phyloP scores from a whole-genome alignment of 164 flowering plant species.

The Aristolochia fimbriata region DNA sequence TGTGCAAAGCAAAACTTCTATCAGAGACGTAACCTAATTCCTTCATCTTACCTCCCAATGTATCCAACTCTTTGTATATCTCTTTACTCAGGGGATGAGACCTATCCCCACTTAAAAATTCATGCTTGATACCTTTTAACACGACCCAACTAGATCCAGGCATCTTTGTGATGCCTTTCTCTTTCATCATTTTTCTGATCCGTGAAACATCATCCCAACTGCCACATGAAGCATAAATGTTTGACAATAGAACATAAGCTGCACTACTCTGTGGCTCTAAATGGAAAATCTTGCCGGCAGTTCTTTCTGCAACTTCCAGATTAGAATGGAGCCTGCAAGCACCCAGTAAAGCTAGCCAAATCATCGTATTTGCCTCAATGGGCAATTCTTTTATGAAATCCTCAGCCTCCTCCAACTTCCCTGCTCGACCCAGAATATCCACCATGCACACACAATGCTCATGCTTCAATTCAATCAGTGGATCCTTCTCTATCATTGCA shows the following conservation, averaged over 20 bases:
- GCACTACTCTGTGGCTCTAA: constrained; percentile 9
- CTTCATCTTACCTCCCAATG: constrained; percentile 5
- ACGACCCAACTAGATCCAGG: constrained; percentile 16
- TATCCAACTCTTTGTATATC: constrained; percentile 10
- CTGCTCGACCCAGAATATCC: constrained; percentile 12
- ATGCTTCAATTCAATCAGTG: constrained; percentile 6
- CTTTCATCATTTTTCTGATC: constrained; percentile 12
- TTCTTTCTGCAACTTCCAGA: constrained; percentile 9
- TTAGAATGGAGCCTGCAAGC: constrained; percentile 15
- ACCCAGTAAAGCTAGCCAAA: constrained; percentile 10
- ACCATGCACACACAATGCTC: constrained; percentile 16
- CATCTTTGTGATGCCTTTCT: constrained; percentile 9
- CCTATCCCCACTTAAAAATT: constrained; percentile 8
- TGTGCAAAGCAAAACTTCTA: constrained; percentile 10
- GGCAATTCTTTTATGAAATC: constrained; percentile 12
- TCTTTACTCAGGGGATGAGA: constrained; percentile 13
- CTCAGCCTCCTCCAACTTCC: constrained; percentile 14
- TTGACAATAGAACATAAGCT: constrained; percentile 12
- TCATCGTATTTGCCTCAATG: constrained; percentile 4
- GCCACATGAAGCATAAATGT: constrained; percentile 12
- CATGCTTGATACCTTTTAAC: constrained; percentile 5
- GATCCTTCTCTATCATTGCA: constrained; percentile 3
- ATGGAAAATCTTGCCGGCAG: constrained; percentile 5
- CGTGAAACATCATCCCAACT: constrained; percentile 12
- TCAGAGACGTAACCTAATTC: constrained; percentile 12